Conservation (phyloP, 331 rosid species). For the Rhamnella rubrinervis region DNA sequence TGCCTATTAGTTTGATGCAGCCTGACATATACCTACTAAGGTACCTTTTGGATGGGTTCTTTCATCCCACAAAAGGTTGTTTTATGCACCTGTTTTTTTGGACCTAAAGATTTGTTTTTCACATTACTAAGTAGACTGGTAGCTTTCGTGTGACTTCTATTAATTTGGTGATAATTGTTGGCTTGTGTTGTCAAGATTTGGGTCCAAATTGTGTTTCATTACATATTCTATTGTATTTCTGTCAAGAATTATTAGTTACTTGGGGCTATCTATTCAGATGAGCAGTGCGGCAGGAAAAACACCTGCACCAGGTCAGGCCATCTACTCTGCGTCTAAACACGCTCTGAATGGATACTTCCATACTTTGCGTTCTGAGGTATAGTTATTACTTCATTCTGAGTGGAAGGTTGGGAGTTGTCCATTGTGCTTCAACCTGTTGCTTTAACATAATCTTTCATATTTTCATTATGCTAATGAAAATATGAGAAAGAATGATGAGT, state of each 20-base stretch:
- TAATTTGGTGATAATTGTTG: slow-evolving; percentile 6
- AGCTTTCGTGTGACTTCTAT: not conserved
- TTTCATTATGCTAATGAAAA: no score
- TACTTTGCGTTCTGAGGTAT: slow-evolving; percentile 92
- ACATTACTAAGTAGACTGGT: not conserved
- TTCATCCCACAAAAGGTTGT: no score
- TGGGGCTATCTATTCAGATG: slow-evolving; percentile 51
- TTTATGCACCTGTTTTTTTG: no score
- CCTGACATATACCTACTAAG: no score
- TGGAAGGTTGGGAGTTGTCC: slow-evolving; percentile 6
- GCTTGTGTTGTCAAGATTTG: slow-evolving; percentile 3
- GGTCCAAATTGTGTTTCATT: slow-evolving; percentile 1
- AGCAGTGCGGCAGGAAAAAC: slow-evolving; percentile 97
- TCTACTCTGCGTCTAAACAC: slow-evolving; percentile 87
- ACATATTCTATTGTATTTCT: not conserved
- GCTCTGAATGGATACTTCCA: slow-evolving; percentile 95
- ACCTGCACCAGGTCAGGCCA: slow-evolving; percentile 96
- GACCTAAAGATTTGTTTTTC: no score
- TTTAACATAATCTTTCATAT: slow-evolving; percentile 7
- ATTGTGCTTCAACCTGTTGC: not conserved
- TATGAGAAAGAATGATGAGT: no score
- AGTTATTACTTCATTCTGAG: slow-evolving; percentile 14
- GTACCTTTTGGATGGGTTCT: no score
- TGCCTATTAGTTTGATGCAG: no score
- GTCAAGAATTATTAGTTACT: slow-evolving; percentile 5